A percentile compares a stretch with the other conserved stretches of the same genome.
Evolutionary conservation across 768 basidiomycete species (phyloP).

Genomic region (Sarcomyxa edulis): DNA sequence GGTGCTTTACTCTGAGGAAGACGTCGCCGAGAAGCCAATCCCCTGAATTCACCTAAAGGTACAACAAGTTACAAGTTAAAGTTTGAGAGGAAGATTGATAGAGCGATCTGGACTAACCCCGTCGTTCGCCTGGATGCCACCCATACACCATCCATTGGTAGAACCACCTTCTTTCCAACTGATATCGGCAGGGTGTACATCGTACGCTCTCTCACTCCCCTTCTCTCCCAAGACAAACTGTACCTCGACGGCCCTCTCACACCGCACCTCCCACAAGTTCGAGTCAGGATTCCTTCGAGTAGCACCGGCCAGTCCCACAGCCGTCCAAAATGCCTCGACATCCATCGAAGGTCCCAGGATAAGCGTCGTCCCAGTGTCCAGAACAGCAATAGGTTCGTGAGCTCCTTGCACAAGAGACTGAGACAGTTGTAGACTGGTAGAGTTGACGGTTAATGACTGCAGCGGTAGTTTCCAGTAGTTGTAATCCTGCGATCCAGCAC

Average conservation of each 20-base stretch:
- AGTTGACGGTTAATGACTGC: conserved; percentile 38
- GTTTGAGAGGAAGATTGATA: conserved; percentile 2
- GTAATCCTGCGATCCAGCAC: conserved; percentile 25
- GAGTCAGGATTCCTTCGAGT: conserved; percentile 27
- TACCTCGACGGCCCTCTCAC: conserved; percentile 41
- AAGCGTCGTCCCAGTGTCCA: conserved; percentile 61
- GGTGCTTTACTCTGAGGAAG: conserved; percentile 43
- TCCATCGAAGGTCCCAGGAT: conserved; percentile 49
- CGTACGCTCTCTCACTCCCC: conserved; percentile 27
- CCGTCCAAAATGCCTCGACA: conserved; percentile 46
- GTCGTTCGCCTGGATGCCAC: conserved; percentile 52
- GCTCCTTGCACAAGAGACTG: conserved; percentile 38
- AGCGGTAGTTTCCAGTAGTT: conserved; percentile 60
- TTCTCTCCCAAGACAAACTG: conserved; percentile 39
- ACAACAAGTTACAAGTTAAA: conserved; percentile 3
- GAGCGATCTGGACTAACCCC: conserved; percentile 19
- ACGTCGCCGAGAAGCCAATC: conserved; percentile 62
- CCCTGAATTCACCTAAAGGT: conserved; percentile 30
- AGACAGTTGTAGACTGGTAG: conserved; percentile 32
- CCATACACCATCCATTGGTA: conserved; percentile 46
- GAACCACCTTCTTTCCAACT: conserved; percentile 39
- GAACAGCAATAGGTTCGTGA: conserved; percentile 42
- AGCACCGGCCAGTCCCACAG: conserved; percentile 32
- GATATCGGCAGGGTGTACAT: conserved; percentile 46
- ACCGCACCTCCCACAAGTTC: conserved; percentile 44